These are phyloP conservation scores for Penicillium sp. DNA, from an alignment of 2,329 filamentous ascomycete genomes.

Conservation along the genomic window DNA sequence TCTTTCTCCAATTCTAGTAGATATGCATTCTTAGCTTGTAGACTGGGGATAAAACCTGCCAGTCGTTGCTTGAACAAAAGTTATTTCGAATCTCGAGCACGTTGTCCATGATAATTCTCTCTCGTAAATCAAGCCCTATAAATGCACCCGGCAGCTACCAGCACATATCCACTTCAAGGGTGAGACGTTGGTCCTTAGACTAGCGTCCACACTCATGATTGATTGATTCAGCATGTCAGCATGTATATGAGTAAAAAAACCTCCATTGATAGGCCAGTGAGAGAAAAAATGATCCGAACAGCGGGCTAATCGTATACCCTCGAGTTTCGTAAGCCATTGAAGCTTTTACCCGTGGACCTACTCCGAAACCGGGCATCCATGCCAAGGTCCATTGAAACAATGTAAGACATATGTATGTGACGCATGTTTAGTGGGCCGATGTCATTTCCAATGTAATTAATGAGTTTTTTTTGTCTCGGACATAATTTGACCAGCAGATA, in stretches of 20 bases:
- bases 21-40: constrained; percentile 14
- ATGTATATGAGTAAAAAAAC: too few relatives aligned
- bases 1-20: constrained; percentile 7
- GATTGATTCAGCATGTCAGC: too few relatives aligned
- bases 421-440: not conserved
- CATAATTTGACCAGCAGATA: not conserved
- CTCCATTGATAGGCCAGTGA: too few relatives aligned
- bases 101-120: not conserved
- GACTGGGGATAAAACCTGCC: constrained; percentile 5
- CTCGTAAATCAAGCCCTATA: not conserved
- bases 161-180: too few relatives aligned
- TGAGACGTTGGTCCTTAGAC: too few relatives aligned
- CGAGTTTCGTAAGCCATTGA: too few relatives aligned
- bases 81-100: constrained; percentile 1
- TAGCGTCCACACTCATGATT: too few relatives aligned
- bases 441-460: not conserved
- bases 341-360: too few relatives aligned
- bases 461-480: not conserved
- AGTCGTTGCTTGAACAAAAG: constrained; percentile 16
- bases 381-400: not conserved
- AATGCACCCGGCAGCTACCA: too few relatives aligned
- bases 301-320: too few relatives aligned
- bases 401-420: not conserved
- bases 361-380: not conserved
- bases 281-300: too few relatives aligned